phyloP scores from a whole-genome alignment of 257 asterid species.

The Penstemon barbatus region DNA sequence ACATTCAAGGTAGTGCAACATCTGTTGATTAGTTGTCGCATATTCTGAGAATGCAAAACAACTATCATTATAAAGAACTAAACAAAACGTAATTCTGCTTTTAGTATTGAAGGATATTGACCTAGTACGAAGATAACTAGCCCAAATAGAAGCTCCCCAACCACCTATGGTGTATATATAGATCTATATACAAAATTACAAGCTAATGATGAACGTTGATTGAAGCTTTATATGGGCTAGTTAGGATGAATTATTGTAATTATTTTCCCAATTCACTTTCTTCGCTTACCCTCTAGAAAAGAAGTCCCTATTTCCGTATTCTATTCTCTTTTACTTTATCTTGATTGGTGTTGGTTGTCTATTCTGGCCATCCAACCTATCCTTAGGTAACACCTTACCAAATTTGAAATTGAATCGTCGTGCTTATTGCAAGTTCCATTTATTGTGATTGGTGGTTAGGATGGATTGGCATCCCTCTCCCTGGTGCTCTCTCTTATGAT shows the following conservation, averaged over 20 bases:
- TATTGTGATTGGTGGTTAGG: conserved; percentile 2
- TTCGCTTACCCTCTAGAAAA: neutral
- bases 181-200: neutral
- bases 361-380: neutral
- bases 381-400: neutral
- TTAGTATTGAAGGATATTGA: neutral
- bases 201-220: neutral
- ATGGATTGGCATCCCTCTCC: neutral
- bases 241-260: neutral
- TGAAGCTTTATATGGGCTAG: neutral
- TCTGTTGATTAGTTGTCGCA: neutral
- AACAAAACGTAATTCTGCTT: neutral
- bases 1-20: neutral
- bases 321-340: neutral
- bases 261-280: neutral
- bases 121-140: neutral
- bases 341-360: neutral
- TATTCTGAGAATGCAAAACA: neutral
- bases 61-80: neutral
- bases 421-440: neutral
- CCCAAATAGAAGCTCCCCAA: neutral
- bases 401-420: neutral
- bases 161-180: neutral
- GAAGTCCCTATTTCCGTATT: neutral
- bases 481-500: neutral